Base-by-base conservation (phyloP, 139 green algal genomes). In the Chlorella ohadii region DNA sequence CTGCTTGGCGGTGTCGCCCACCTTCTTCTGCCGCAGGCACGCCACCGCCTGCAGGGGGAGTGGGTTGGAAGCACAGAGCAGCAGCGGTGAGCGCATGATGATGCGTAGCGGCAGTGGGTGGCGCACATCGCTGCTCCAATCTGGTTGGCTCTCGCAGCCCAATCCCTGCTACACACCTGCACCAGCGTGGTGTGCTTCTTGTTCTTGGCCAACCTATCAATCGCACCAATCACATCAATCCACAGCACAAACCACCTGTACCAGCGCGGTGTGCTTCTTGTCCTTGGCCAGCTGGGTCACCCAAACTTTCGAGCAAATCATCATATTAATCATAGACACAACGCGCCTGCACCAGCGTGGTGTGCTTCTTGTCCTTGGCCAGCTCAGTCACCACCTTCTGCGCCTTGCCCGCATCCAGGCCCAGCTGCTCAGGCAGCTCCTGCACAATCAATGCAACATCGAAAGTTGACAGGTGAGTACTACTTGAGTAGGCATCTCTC, bases 291-390 rank as follows among this genome's bases (percentile, higher is more conserved):
- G 17, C 70, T 28, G 7, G 9, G 6, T 51, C 56, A 63, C 9
- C 51, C 12, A 33, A 17, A 61, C 33, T 66, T n/a, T 36, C 12
- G 28, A 51, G 11, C n/a, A n/a, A n/a, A n/a, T n/a, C n/a, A n/a
- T n/a, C n/a, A n/a, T n/a, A n/a, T n/a, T n/a, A n/a, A n/a, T n/a
- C 1, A 73, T 25, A 73, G n/a, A 4, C 1, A 71, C 33, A 36
- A 22, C 79, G 28, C 77, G 81, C 92, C 89, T 96, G 93, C 78
- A 99, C 94, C 70, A 99, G 91, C 81, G 94, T 89, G 83, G 89
- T 94, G 63, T 93, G 93, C 85, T 93, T 94, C 77, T 91, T 91
- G 38, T 95, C 92, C 71, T 91, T 92, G n/a, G 93, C 85, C 77
- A 95, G 89, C 71, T 80, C 74, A 22, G 87, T 55, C 25, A 98